These are phyloP conservation scores for Aechmea fasciata DNA, from an alignment of 176 grass and related monocot genomes.

Conservation along the genomic window DNA sequence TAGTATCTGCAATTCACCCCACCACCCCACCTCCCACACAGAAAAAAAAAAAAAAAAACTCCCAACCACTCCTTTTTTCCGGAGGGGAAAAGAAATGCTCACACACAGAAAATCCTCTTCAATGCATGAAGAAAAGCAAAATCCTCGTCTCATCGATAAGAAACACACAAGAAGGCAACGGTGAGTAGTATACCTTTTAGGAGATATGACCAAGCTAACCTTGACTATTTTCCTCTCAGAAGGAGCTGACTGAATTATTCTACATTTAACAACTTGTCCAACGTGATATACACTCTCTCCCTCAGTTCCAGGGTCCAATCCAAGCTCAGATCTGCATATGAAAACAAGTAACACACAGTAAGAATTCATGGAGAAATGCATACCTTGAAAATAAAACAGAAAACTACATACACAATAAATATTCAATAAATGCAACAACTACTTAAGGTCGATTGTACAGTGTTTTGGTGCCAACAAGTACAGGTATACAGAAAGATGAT, in stretches of 20 bases:
- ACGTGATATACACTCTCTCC: slow-evolving; percentile 73
- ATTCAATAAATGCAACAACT: too few relatives aligned
- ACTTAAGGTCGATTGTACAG: too few relatives aligned
- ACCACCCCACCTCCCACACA: too few relatives aligned
- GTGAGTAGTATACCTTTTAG: slow-evolving; percentile 46
- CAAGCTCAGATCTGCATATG: slow-evolving; percentile 65
- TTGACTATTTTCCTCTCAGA: slow-evolving; percentile 62
- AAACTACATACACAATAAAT: slow-evolving; percentile 1
- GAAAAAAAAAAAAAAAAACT: too few relatives aligned
- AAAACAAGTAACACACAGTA: slow-evolving; percentile 19
- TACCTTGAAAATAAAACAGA: slow-evolving; percentile 1
- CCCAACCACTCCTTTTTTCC: too few relatives aligned
- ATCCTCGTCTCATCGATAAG: neutral
- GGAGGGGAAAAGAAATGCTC: too few relatives aligned
- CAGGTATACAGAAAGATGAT: too few relatives aligned
- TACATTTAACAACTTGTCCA: slow-evolving; percentile 96
- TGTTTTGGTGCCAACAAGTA: too few relatives aligned
- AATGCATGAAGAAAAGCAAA: neutral
- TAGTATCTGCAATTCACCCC: too few relatives aligned
- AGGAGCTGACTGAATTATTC: slow-evolving; percentile 54
- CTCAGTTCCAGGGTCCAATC: slow-evolving; percentile 65
- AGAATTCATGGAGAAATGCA: too few relatives aligned
- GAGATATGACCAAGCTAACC: slow-evolving; percentile 63
- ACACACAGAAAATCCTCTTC: too few relatives aligned
- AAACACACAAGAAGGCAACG: slow-evolving; percentile 9